These are phyloP conservation scores for Phytopythium kandeliae DNA, from an alignment of 352 stramenopile species.

Conservation along the genomic window DNA sequence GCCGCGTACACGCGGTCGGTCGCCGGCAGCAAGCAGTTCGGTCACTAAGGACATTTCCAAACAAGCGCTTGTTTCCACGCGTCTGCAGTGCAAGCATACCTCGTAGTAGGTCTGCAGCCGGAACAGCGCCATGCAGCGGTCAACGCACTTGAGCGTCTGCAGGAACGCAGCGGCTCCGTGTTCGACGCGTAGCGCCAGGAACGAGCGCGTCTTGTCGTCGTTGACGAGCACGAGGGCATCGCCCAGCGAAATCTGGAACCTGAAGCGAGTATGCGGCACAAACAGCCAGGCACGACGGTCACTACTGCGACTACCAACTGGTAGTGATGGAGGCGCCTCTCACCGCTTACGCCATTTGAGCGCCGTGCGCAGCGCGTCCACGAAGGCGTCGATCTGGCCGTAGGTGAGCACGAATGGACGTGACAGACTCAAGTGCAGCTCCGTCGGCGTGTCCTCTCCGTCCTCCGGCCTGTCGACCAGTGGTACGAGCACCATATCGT, in stretches of 20 bases:
- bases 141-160: slow-evolving; percentile 43
- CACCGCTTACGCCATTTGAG: slow-evolving; percentile 71
- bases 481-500: slow-evolving; percentile 24
- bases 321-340: not conserved
- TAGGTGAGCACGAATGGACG: slow-evolving; percentile 68
- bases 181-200: slow-evolving; percentile 48
- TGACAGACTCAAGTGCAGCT: slow-evolving; percentile 69
- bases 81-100: slow-evolving; percentile 20
- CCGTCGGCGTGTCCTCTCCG: slow-evolving; percentile 3
- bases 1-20: slow-evolving; percentile 1
- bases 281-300: not conserved
- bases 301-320: not conserved
- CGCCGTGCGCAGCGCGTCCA: slow-evolving; percentile 50
- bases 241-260: slow-evolving; percentile 39
- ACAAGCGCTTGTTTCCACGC: not conserved
- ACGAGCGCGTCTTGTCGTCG: slow-evolving; percentile 70
- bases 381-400: slow-evolving; percentile 63
- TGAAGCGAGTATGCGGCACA: too few relatives aligned
- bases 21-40: slow-evolving; percentile 43
- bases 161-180: slow-evolving; percentile 27
- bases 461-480: slow-evolving; percentile 18
- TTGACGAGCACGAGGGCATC: slow-evolving; percentile 51
- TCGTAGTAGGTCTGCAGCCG: slow-evolving; percentile 53
- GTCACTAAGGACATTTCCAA: not conserved
- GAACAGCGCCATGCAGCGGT: slow-evolving; percentile 55